Base-by-base conservation (phyloP, 202 grass and related monocot genomes). In the Schoenoplectus triqueter region DNA sequence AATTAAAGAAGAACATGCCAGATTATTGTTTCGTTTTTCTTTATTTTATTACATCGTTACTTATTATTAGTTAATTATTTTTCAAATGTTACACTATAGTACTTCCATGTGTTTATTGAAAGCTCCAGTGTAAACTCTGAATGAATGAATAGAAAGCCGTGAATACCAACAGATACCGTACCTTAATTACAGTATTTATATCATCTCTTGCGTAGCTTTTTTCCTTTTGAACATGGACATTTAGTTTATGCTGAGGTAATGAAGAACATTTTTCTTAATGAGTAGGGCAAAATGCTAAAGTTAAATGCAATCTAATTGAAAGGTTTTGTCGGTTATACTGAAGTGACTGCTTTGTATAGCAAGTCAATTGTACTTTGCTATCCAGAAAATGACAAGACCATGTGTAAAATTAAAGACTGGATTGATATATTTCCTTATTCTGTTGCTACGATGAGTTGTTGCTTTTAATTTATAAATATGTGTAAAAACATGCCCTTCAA, bases 1-100 rank as follows among this genome's bases (percentile, higher is more conserved):
- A 31, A 31, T 31, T 31, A 31, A 31, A 31, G 31, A 31, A 31
- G 31, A 31, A 31, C 31, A 31, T 31, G 31, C 31, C 31, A 31
- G 31, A 31, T 31, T 31, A 31, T 31, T 31, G 31, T 31, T 31
- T 31, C 31, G 31, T 31, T 31, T 31, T 31, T 31, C 31, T 31
- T 31, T 31, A 31, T 31, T 31, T 31, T 31, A 31, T 31, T 31
- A 31, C 31, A 31, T 31, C 31, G 31, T 31, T 31, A 31, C 31
- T 31, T 78, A 78, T 57, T 54, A 78, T 78, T 78, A 44, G 74
- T 2, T 78, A n/a, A 78, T 78, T 78, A 73, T 73, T 49, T 42
- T 21, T 19, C 18, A 73, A 51, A 51, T 51, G 70, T 73, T 31
- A 51, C 6, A 21, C 46, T 52, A 73, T 51, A 52, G 17, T 49